phyloP scores from a whole-genome alignment of 805 yeast genomes.

The Clavispora phyllophila region DNA sequence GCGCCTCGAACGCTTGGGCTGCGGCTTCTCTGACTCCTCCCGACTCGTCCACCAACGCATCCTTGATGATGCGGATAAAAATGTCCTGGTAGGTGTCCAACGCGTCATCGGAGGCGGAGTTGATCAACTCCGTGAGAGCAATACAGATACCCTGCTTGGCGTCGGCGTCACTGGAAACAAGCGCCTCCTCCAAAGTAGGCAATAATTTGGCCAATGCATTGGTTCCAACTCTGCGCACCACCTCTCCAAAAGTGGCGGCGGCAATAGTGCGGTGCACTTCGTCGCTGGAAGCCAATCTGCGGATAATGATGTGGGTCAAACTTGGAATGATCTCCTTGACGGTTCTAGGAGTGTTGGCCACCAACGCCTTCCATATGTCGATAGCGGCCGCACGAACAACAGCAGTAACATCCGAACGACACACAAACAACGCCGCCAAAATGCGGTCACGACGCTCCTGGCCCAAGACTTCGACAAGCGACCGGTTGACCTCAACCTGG shows the following conservation, averaged over 20 bases:
- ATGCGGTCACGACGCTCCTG: conserved; percentile 83
- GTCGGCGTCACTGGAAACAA: conserved; percentile 62
- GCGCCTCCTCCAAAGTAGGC: conserved; percentile 73
- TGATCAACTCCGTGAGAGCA: conserved; percentile 81
- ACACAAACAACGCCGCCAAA: conserved; percentile 79
- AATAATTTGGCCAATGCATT: conserved; percentile 77
- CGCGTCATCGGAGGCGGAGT: conserved; percentile 60
- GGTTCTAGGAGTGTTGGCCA: conserved; percentile 91
- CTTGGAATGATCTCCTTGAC: conserved; percentile 88
- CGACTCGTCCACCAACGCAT: conserved; percentile 71
- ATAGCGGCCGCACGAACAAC: conserved; percentile 84
- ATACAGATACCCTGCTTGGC: conserved; percentile 95
- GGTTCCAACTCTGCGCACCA: conserved; percentile 90
- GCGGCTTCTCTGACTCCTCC: conserved; percentile 83
- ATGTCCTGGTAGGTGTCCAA: conserved; percentile 60
- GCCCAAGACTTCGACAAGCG: conserved; percentile 76
- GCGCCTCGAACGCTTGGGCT: conserved; percentile 82
- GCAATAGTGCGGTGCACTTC: conserved; percentile 79
- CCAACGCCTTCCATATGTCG: conserved; percentile 95
- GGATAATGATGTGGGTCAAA: conserved; percentile 72
- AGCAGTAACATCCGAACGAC: conserved; percentile 88
- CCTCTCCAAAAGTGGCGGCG: conserved; percentile 89
- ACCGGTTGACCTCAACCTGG: conserved; percentile 46
- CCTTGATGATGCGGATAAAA: conserved; percentile 71
- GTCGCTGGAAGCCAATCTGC: conserved; percentile 78